phyloP scores from a whole-genome alignment of 2,329 filamentous ascomycete genomes.

The Talaromyces sp. region DNA sequence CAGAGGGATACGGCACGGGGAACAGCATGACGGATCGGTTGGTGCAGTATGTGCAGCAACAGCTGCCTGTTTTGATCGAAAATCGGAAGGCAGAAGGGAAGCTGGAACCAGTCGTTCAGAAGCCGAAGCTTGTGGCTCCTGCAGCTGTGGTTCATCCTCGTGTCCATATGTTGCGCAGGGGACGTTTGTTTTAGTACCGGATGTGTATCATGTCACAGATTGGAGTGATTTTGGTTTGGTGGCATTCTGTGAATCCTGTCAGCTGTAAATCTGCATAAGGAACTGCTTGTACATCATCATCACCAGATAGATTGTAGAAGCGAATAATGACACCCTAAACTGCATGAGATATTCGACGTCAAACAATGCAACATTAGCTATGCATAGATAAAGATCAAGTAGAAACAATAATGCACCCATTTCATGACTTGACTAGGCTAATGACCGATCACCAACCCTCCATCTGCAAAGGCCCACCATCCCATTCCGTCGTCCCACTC shows the following conservation, averaged over 20 bases:
- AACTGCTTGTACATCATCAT: neutral
- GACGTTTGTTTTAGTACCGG: neutral
- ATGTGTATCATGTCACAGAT: neutral
- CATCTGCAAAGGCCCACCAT: conserved; percentile 35
- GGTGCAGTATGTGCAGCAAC: conserved; percentile 18
- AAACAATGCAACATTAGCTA: neutral
- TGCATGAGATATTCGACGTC: neutral
- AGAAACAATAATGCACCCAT: neutral
- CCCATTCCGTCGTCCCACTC: conserved; percentile 34
- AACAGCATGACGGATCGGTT: conserved; percentile 16
- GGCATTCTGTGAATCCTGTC: neutral
- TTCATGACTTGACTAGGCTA: neutral
- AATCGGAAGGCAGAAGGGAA: neutral
- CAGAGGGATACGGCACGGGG: conserved; percentile 19
- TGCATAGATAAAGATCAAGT: neutral
- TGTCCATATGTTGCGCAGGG: neutral
- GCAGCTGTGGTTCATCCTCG: neutral
- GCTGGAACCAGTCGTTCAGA: neutral
- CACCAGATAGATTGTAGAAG: neutral
- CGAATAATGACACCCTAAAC: neutral
- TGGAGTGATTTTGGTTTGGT: too few species aligned
- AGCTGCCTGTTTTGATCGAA: conserved; percentile 3
- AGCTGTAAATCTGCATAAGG: neutral
- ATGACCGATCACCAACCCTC: conserved; percentile 28
- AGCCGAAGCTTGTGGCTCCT: neutral